These are phyloP conservation scores for Russula sp. DNA, from an alignment of 768 basidiomycete genomes.

Conservation along the genomic window DNA sequence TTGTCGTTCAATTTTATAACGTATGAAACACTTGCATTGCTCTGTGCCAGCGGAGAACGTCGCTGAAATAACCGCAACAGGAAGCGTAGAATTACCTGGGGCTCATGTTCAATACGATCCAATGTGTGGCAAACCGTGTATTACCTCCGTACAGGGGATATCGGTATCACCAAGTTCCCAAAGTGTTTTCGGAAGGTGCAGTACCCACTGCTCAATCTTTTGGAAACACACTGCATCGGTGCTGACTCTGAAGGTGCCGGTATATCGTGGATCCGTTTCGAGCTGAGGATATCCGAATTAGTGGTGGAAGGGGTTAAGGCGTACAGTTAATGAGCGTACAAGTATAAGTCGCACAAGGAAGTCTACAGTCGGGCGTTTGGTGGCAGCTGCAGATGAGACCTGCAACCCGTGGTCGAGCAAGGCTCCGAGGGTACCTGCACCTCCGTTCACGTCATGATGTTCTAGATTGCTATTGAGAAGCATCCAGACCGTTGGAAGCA, in stretches of 20 bases:
- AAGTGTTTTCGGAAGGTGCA: slow-evolving; percentile 71
- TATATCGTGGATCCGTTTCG: slow-evolving; percentile 52
- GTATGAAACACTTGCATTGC: slow-evolving; percentile 42
- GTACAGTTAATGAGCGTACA: slow-evolving; percentile 43
- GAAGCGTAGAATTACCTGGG: slow-evolving; percentile 55
- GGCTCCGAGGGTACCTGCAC: slow-evolving; percentile 47
- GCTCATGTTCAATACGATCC: neutral
- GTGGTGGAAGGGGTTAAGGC: neutral
- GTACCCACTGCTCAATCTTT: slow-evolving; percentile 62
- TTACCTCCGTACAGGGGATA: slow-evolving; percentile 58
- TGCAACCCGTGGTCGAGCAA: slow-evolving; percentile 64
- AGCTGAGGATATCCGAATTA: slow-evolving; percentile 44
- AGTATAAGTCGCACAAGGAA: slow-evolving; percentile 71
- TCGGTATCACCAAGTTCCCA: slow-evolving; percentile 79
- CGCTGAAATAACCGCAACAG: slow-evolving; percentile 62
- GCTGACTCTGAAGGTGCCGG: slow-evolving; percentile 46
- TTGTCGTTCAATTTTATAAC: slow-evolving; percentile 10
- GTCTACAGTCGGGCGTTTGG: slow-evolving; percentile 66
- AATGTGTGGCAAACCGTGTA: neutral
- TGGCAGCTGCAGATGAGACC: slow-evolving; percentile 54
- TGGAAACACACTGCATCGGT: slow-evolving; percentile 32
- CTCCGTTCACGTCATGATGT: slow-evolving; percentile 27
- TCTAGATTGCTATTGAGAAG: slow-evolving; percentile 48
- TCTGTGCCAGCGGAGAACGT: slow-evolving; percentile 44
- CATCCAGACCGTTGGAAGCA: slow-evolving; percentile 79